Evolutionary conservation across 495 filamentous ascomycete species (phyloP), one percentile per base, ranked within the genome.

Genomic region (Lophiostoma macrostomum): DNA sequence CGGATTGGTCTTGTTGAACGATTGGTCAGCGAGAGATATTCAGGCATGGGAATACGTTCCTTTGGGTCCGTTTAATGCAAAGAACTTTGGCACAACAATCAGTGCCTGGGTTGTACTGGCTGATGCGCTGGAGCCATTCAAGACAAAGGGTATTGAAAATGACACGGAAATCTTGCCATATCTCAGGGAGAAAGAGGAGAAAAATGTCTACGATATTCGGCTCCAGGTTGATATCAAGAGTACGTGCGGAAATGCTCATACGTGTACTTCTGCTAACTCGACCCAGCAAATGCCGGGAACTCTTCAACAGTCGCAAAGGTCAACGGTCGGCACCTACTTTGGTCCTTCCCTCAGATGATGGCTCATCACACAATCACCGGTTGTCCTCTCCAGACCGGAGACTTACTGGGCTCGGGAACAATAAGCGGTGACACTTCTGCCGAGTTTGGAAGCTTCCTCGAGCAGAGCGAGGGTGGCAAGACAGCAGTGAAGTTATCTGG

Each of bases 311-410:
- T 95, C 45, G 73, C 76, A 1, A 72, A 70, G 22, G 87, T 82
- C 34, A 87, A 76, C 49, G 78, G 81, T 8, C 76, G 71, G 51
- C 80, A 95, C 67, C 79, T 96, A 23, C 78, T 97, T 18, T 97
- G 82, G 76, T 95, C 88, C 0, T 97, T 95, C 71, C 80, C 87
- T 12, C 91, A 97, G 71, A 95, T 97, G 89, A 74, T 97, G 30
- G 84, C 91, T 0, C 91, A 97, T 65, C 91, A 97, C 66, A 84
- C 87, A 5, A 76, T 91, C 37, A 87, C 84, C 1, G 91, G 91
- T 19, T 97, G 91, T 67, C 82, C 85, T 13, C 67, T 97, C 74
- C 79, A 81, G 32, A 75, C 85, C 0, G 91, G 91, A 29, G 91
- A 97, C 60, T 70, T 97, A 42, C 68, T 97, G 1, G 91, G 90